phyloP scores from a whole-genome alignment of 208 protist genomes.

The Wallacemonas sp. region DNA sequence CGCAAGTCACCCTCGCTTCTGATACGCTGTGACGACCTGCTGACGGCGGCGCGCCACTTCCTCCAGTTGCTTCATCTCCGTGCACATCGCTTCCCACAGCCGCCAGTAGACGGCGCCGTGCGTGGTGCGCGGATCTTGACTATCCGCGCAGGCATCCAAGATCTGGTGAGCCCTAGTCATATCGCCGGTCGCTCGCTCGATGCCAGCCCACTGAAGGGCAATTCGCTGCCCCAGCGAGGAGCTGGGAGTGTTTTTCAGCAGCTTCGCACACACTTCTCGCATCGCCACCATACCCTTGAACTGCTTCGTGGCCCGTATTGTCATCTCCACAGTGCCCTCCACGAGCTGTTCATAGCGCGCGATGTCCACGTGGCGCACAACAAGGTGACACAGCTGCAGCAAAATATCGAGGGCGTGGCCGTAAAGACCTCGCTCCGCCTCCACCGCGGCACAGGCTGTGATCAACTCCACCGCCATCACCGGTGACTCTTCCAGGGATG shows the following conservation, averaged over 20 bases:
- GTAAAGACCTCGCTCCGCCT: conserved; percentile 50
- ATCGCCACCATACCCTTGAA: conserved; percentile 44
- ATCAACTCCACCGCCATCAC: conserved; percentile 45
- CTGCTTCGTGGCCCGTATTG: conserved; percentile 39
- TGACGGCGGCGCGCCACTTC: conserved; percentile 54
- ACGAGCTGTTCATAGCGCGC: conserved; percentile 29
- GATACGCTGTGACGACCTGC: conserved; percentile 53
- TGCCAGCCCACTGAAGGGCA: conserved; percentile 71
- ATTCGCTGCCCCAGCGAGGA: conserved; percentile 57
- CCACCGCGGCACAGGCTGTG: conserved; percentile 56
- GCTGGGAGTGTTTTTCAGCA: conserved; percentile 28
- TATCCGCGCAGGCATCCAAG: conserved; percentile 66
- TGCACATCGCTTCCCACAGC: conserved; percentile 75
- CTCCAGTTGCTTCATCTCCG: conserved; percentile 55
- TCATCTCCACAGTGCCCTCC: conserved; percentile 45
- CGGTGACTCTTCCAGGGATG: conserved; percentile 25
- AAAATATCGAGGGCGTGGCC: conserved; percentile 45
- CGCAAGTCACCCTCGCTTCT: not conserved
- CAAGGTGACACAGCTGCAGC: conserved; percentile 25
- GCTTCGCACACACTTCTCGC: conserved; percentile 30
- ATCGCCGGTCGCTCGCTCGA: conserved; percentile 67
- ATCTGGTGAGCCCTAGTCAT: conserved; percentile 45
- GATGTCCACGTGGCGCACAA: conserved; percentile 11
- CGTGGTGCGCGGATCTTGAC: conserved; percentile 52
- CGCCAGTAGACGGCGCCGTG: conserved; percentile 69